Base-by-base conservation (phyloP, 2,329 filamentous ascomycete genomes). In the Aureobasidium melanogenum region DNA sequence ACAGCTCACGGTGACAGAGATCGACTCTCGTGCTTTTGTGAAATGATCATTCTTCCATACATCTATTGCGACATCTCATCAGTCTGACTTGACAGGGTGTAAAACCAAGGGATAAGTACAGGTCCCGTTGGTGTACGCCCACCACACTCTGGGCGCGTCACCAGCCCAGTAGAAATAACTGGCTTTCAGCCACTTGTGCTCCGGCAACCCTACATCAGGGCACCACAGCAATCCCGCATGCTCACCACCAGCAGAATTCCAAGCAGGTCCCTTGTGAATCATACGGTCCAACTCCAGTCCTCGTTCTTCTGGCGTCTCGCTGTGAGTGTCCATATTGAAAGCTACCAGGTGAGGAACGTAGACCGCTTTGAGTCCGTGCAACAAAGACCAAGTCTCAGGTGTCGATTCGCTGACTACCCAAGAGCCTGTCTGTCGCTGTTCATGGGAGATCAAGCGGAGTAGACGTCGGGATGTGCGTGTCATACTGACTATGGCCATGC, bases 151-250 rank as follows among this genome's bases (percentile, higher is more conserved):
- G 5, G 48, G 48, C 10, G 48, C 48, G 17, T 38, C 48, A n/a
- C 48, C 48, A 14, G 30, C 19, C 48, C 48, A 52, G 12, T 52
- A 52, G 32, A 52, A 52, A n/a, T 52, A 52, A 52, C 48, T 52
- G 17, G 48, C 48, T 38, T 14, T 34, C 34, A 52, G 19, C 48
- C 48, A 52, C 14, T 15, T 22, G 7, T 36, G 48, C n/a, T 52
- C 48, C 9, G 48, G 19, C 19, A 52, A 9, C 15, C 48, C 48
- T 24, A 52, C 14, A 38, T 52, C 48, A 17, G 30, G 10, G 26
- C 48, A 52, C 48, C 32, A 52, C 6, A 52, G 10, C 32, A 52
- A 17, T 3, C 48, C 48, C 1, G 48, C 48, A 38, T 52, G 48
- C 30, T 52, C 48, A 17, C 48, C 48, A 9, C 48, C 48, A 38